Evolutionary conservation across 2,329 filamentous ascomycete species (phyloP), one percentile per base, ranked within the genome.

Genomic region (Decorospora gaudefroyi): DNA sequence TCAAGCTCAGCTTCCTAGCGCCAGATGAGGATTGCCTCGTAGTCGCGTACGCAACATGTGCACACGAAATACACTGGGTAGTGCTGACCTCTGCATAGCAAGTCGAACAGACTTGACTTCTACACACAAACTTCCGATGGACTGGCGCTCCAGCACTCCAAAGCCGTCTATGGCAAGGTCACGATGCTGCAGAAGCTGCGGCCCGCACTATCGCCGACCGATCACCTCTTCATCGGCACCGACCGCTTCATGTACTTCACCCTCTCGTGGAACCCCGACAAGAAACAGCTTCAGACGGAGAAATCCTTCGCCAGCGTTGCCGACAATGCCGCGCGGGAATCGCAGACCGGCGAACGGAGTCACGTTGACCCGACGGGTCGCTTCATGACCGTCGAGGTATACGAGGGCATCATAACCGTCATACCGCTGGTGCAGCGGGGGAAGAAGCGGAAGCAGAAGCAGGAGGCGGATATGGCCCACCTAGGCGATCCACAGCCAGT

Each of bases 191-290:
- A 93, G 62, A 86, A 84, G 62, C 77, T 99, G 33, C 84, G 84
- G 17, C 90, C 91, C 4, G 82, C 83, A 34, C 82, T 88, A 57
- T 84, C 85, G 18, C 72, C 78, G 4, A 89, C 85, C 33, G 90
- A 97, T 58, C 83, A 96, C 50, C 81, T 99, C 49, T 96, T 99
- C 66, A 81, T 99, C 44, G 92, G 90, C 35, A 99, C 93, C 32
- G 87, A 96, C 65, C 84, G 87, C 42, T 87, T 88, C 58, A 85
- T 90, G 61, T 97, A 96, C 73, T 96, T 97, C 69, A 95, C 90
- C 1, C 71, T 96, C 13, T 84, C 80, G 11, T 99, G 93, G 91
- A 84, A 96, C 59, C 62, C 78, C 0, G 70, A 79, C 1, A 72
- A 64, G 16, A 76, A 74, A 13, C 71, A 78, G 40, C 69, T 85